Conservation (phyloP, 257 asterid species). For the Eustoma russellianum region DNA sequence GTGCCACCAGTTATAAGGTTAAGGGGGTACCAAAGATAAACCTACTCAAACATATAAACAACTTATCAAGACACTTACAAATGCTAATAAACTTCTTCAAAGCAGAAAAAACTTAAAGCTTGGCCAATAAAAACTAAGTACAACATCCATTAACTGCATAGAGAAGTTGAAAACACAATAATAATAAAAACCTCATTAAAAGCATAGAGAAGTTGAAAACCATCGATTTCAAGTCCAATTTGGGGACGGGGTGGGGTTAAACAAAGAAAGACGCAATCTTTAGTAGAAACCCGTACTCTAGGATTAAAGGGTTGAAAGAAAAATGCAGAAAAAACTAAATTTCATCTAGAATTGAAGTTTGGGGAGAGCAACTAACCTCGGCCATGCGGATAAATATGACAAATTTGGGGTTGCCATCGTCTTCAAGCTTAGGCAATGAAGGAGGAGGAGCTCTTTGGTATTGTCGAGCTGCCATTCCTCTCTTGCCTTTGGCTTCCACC, state of each 20-base stretch:
- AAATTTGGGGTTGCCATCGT: constrained; percentile 94
- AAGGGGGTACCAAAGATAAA: constrained; percentile 93
- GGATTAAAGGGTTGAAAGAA: not conserved
- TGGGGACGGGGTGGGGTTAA: too few relatives aligned
- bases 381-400: constrained; percentile 94
- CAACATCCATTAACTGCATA: not conserved
- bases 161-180: too few relatives aligned
- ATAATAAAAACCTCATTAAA: too few relatives aligned
- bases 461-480: constrained; percentile 77
- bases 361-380: constrained; percentile 25
- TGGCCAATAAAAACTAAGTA: not conserved
- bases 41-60: constrained; percentile 38
- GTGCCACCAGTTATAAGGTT: constrained; percentile 91
- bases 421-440: constrained; percentile 84
- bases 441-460: constrained; percentile 63
- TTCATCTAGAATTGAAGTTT: not conserved
- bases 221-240: too few relatives aligned
- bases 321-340: not conserved
- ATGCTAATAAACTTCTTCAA: not conserved
- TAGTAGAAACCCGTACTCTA: not conserved
- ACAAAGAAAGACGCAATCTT: not conserved
- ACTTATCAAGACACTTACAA: constrained; percentile 8
- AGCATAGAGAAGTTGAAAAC: too few relatives aligned
- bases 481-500: constrained; percentile 81
- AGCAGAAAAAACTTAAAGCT: not conserved